Evolutionary conservation across 345 rosid species (phyloP), one percentile per base, ranked within the genome.

Genomic region (Salix arbutifolia): DNA sequence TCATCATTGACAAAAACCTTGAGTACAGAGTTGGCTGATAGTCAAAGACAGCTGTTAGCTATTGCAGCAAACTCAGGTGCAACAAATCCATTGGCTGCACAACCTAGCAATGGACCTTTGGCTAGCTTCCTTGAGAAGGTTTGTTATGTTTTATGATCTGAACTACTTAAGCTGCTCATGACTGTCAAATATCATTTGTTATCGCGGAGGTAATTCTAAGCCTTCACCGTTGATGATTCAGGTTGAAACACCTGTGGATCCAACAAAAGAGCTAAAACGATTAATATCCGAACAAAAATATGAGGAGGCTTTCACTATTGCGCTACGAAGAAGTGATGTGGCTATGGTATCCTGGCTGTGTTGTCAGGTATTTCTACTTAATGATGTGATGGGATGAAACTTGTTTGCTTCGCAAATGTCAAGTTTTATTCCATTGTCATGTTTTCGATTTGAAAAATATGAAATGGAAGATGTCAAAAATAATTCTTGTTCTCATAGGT

Each of bases 321-420:
- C 92, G 12, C 88, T 93, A 9, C 96, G 86, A 74, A 93, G 94
- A 83, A 96, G 95, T 77, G 97, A 96, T 21, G 88, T 93, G 46
- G 86, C 92, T 5, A 81, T 89, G 23, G 97, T 93, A 4, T 88
- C 97, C 65, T 93, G 99, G 99, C 83, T 96, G 74, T 96, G 99
- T 64, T 83, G 87, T 77, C 96, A 92, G 98, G 98, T 93, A 78
- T 30, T 37, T 2, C 31, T 13, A 16, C 53, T 30, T 21, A 33
- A 33, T 69, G 40, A 35, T 72, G 48, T 77, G 71, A 28, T 42
- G 3, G 18, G 37, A 18, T 42, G 76, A 73, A 73, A 72, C n/a
- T 38, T 60, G 23, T 13, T 19, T n/a, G 42, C 33, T 30, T 53
- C 3, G 28, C 35, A 19, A 33, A 8, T 35, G 8, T 60, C 37